Conservation (phyloP, 192 early-diverging fungal genomes). For the Chytriomyces sp. region DNA sequence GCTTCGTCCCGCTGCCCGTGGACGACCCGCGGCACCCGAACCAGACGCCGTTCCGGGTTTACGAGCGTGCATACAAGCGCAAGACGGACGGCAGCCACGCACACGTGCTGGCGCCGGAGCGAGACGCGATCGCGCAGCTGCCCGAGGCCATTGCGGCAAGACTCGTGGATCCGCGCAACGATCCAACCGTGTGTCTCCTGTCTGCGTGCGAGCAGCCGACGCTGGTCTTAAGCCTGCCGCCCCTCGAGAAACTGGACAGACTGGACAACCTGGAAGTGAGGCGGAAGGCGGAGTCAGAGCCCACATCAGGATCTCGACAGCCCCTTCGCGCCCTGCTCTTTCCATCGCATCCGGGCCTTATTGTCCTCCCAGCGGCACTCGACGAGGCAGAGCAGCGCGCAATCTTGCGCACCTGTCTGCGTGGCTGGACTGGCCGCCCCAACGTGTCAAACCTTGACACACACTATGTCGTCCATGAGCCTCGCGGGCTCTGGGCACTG, state of each 20-base stretch:
- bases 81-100: background rate
- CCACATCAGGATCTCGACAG: too few species aligned
- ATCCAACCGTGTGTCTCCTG: background rate
- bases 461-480: slow-evolving; percentile 70
- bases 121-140: slow-evolving; percentile 6
- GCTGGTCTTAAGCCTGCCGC: background rate
- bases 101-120: background rate
- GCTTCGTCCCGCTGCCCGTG: background rate
- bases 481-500: slow-evolving; percentile 62
- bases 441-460: slow-evolving; percentile 89
- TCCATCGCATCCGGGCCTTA: slow-evolving; percentile 61
- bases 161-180: background rate
- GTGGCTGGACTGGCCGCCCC: slow-evolving; percentile 74
- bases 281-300: background rate
- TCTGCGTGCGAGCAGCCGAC: background rate
- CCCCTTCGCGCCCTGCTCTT: slow-evolving; percentile 50
- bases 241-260: background rate
- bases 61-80: slow-evolving; percentile 52
- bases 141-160: slow-evolving; percentile 7
- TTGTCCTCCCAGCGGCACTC: slow-evolving; percentile 80
- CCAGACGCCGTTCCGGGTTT: slow-evolving; percentile 50
- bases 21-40: slow-evolving; percentile 23
- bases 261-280: background rate
- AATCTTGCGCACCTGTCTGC: slow-evolving; percentile 72
- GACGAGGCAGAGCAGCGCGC: slow-evolving; percentile 69